phyloP scores from a whole-genome alignment of 2,329 filamentous ascomycete species.

The Sclerotinia trifoliorum region DNA sequence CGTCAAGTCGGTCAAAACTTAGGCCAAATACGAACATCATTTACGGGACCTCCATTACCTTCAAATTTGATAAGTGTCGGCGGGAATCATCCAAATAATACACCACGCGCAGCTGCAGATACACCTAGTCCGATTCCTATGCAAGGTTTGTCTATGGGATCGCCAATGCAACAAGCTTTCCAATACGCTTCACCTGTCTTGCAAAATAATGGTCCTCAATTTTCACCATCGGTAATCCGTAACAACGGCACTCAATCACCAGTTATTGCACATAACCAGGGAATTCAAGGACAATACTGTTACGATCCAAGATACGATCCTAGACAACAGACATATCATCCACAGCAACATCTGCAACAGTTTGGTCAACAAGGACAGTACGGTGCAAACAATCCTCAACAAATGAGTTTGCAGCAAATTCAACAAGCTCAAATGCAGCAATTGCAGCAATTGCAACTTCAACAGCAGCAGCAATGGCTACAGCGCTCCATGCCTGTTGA shows the following conservation, averaged over 20 bases:
- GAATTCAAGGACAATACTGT: not conserved
- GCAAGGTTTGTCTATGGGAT: slow-evolving; percentile 34
- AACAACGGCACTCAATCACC: slow-evolving; percentile 1
- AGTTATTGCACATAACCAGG: slow-evolving; percentile 2
- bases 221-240: slow-evolving; percentile 2
- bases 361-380: not conserved
- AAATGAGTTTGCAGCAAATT: slow-evolving; percentile 18
- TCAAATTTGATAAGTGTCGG: not conserved
- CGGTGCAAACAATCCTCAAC: not conserved
- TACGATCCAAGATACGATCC: not conserved
- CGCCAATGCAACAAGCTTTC: slow-evolving; percentile 31
- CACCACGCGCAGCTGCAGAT: slow-evolving; percentile 20
- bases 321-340: slow-evolving; percentile 25
- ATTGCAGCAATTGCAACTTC: slow-evolving; percentile 24
- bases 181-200: slow-evolving; percentile 18
- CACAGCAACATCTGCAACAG: slow-evolving; percentile 25
- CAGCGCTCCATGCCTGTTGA: slow-evolving; percentile 20
- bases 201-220: slow-evolving; percentile 24
- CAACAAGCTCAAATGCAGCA: slow-evolving; percentile 24
- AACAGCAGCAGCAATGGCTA: slow-evolving; percentile 23
- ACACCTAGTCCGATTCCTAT: slow-evolving; percentile 31
- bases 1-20: not conserved
- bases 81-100: not conserved
- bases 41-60: not conserved
- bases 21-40: slow-evolving; percentile 18